Base-by-base conservation (phyloP, 1,284 basidiomycete species). In the Polyporus tsugae region DNA sequence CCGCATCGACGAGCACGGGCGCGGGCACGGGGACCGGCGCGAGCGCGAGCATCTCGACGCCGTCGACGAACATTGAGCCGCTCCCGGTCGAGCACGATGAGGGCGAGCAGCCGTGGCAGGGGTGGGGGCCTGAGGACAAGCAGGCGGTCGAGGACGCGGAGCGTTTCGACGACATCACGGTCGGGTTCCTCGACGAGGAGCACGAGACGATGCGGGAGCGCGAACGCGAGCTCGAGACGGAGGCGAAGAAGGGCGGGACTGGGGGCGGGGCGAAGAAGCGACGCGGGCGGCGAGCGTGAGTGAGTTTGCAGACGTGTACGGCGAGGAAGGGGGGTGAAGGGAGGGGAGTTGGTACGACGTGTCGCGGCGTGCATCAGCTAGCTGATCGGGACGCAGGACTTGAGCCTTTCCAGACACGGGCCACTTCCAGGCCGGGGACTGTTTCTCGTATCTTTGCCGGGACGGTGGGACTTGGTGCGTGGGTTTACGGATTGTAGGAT, bases 101-200 rank as follows among this genome's bases (percentile, higher is more conserved):
- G 4, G 80, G 82, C 49, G 49, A 53, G 25, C 80, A 79, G 13
- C 65, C 78, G 59, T 86, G 85, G 83, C 76, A 81, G 25, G 86
- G 82, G 17, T 90, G 91, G 89, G 80, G 75, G 22, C 69, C 77
- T 10, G 86, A 88, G 71, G 87, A 89, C 72, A 80, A 80, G 73
- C 77, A 82, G 70, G 88, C 85, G 0, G 82, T 91, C 19, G 89
- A 91, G 42, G 89, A 92, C 72, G 86, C 82, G 17, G 91, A 92
- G 77, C 80, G 81, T 70, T 92, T 90, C 75, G 86, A 91, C 71
- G 86, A 91, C 75, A 84, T 89, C 68, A 87, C 85, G 11, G 83
- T 88, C 17, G 87, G 88, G 6, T 84, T 89, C 64, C 82, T 90
- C 82, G 89, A 91, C 64, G 89, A 91, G 78, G 89, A 89, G 73